Evolutionary conservation across 257 asterid genomes (phyloP).

Genomic region (Solanum paucissectum): DNA sequence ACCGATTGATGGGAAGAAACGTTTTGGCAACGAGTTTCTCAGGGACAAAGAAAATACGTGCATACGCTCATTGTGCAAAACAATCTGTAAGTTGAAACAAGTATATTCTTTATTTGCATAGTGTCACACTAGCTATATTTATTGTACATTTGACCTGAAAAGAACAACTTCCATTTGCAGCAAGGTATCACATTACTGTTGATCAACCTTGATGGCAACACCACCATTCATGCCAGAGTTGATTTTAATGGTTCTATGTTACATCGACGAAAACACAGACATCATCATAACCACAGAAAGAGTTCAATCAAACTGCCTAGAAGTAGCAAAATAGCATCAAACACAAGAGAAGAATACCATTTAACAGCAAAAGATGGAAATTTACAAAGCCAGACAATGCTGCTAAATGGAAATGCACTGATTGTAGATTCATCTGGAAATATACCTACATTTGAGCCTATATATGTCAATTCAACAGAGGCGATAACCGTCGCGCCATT

Average conservation of each 20-base stretch:
- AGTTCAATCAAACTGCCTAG: constrained; percentile 9
- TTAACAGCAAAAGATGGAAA: constrained; percentile 63
- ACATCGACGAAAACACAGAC: constrained; percentile 12
- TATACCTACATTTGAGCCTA: constrained; percentile 50
- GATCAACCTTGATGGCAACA: constrained; percentile 63
- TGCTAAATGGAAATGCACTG: constrained; percentile 58
- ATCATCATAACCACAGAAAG: constrained; percentile 18
- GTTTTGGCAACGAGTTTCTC: constrained; percentile 45
- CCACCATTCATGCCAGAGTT: constrained; percentile 24
- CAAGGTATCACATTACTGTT: constrained; percentile 52
- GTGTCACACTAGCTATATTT: neutral
- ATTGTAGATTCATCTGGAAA: constrained; percentile 30
- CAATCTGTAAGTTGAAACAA: constrained; percentile 43
- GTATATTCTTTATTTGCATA: neutral
- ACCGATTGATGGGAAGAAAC: constrained; percentile 60
- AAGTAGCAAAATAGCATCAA: constrained; percentile 4
- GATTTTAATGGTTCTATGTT: constrained; percentile 16
- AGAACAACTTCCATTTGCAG: constrained; percentile 29
- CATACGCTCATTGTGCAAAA: constrained; percentile 74
- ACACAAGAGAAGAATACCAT: constrained; percentile 72
- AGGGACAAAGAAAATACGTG: constrained; percentile 50
- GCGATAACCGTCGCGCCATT: constrained; percentile 45
- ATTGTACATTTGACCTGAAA: neutral
- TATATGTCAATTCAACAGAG: constrained; percentile 34
- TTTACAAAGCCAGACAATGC: constrained; percentile 54